Evolutionary conservation across 1,284 basidiomycete genomes (phyloP), one percentile per base, ranked within the genome.

Genomic region (Ustilago bromivora): DNA sequence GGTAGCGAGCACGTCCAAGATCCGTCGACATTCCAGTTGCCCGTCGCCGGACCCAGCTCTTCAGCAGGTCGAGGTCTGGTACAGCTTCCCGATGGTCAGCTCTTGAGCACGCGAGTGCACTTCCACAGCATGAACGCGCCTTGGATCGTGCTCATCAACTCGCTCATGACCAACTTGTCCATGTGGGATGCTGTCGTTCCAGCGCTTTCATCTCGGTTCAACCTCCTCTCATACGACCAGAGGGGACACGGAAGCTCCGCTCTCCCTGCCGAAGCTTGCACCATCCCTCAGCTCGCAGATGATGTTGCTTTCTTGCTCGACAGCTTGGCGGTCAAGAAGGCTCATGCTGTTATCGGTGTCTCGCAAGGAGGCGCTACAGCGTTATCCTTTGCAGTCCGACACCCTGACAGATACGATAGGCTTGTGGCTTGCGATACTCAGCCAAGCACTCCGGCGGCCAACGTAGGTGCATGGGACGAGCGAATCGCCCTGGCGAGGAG

Each of bases 291-390:
- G 47, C 83, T 88, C 23, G 85, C 87, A 17, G 83, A 85, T 71
- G 87, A 88, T 68, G 81, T 87, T n/a, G 83, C 86, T 17, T 78
- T 71, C 38, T 72, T 88, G 32, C 81, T 88, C 35, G 67, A 78
- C n/a, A 79, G 82, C 31, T 82, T 88, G 43, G 79, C 73, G 1
- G 81, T 88, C 57, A 66, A 68, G 32, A 75, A 77, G 61, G 76
- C 76, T 0, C 70, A 82, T 17, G 80, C 87, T 47, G 79, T 88
- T 41, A 86, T 88, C 60, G 87, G 87, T 11, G 87, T 88, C 19
- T 87, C 87, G 10, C 87, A 88, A 72, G 87, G 87, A 31, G 87
- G 87, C n/a, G 87, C 87, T 8, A 88, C 87, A 3, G 79, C 87
- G 1, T 80, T 88, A 23, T 78, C 84, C 9, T 87, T 88, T 63